phyloP scores from a whole-genome alignment of 495 filamentous ascomycete species.

The Bombardia bombarda region DNA sequence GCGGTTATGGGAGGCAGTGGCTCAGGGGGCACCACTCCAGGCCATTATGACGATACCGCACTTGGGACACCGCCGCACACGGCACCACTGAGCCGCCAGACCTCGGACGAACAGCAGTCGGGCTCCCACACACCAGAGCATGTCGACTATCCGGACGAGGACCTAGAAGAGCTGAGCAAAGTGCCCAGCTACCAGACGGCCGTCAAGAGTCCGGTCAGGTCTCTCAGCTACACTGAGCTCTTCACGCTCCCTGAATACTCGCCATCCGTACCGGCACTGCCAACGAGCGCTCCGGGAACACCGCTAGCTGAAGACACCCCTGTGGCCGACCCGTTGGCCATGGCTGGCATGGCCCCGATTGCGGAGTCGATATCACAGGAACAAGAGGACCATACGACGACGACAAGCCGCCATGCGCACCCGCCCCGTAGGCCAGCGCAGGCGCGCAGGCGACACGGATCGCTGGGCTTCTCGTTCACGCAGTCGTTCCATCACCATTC shows the following conservation, averaged over 20 bases:
- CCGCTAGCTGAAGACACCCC: background rate
- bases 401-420: too few relatives aligned
- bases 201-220: slow-evolving; percentile 47
- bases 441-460: slow-evolving; percentile 10
- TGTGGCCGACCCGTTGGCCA: too few relatives aligned
- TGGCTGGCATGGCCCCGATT: too few relatives aligned
- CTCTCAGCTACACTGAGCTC: slow-evolving; percentile 18
- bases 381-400: too few relatives aligned
- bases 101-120: slow-evolving; percentile 47
- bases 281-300: background rate
- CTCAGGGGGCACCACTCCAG: slow-evolving; percentile 23
- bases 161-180: slow-evolving; percentile 56
- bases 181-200: slow-evolving; percentile 80
- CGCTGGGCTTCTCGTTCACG: slow-evolving; percentile 7
- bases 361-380: too few relatives aligned
- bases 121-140: slow-evolving; percentile 42
- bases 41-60: slow-evolving; percentile 18
- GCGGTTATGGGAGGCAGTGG: slow-evolving; percentile 15
- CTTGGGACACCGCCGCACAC: slow-evolving; percentile 25
- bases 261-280: too few relatives aligned
- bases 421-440: too few relatives aligned
- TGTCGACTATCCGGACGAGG: slow-evolving; percentile 53
- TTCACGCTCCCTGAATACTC: slow-evolving; percentile 34
- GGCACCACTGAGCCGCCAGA: slow-evolving; percentile 44
- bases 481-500: slow-evolving; percentile 5